Evolutionary conservation across 306 rosid genomes (phyloP).

Genomic region (Cicer judaicum): DNA sequence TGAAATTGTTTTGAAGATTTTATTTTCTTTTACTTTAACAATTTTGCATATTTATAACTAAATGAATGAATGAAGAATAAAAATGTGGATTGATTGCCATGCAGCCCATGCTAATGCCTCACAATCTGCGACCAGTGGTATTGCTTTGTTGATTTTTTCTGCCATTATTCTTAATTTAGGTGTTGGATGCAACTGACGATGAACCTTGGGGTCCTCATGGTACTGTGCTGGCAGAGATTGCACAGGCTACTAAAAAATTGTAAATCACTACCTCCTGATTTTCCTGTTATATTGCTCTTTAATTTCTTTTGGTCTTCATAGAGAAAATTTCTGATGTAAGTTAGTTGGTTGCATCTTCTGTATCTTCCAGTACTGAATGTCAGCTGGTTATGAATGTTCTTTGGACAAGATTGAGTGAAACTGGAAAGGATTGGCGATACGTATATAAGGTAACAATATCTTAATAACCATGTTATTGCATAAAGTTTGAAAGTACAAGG

Average conservation of each 20-base stretch:
- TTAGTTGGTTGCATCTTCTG: constrained; percentile 45
- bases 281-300: constrained; percentile 11
- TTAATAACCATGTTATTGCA: constrained; percentile 14
- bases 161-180: constrained; percentile 55
- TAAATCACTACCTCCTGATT: constrained; percentile 39
- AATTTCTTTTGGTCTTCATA: constrained; percentile 6
- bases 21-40: neutral
- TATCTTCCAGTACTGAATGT: constrained; percentile 81
- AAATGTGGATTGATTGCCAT: neutral
- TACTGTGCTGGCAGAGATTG: constrained; percentile 86
- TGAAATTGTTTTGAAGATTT: constrained; percentile 7
- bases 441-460: constrained; percentile 85
- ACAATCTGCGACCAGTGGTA: neutral
- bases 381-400: constrained; percentile 98
- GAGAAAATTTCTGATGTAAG: constrained; percentile 32
- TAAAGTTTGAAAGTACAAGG: constrained; percentile 6
- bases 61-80: neutral
- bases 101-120: neutral
- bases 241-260: constrained; percentile 97
- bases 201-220: constrained; percentile 99
- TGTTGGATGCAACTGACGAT: constrained; percentile 94
- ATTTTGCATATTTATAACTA: neutral
- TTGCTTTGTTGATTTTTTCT: constrained; percentile 23
- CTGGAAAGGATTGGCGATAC: constrained; percentile 97
- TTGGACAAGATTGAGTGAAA: constrained; percentile 92